phyloP scores from a whole-genome alignment of 2,329 filamentous ascomycete species.

The Alternaria panax region DNA sequence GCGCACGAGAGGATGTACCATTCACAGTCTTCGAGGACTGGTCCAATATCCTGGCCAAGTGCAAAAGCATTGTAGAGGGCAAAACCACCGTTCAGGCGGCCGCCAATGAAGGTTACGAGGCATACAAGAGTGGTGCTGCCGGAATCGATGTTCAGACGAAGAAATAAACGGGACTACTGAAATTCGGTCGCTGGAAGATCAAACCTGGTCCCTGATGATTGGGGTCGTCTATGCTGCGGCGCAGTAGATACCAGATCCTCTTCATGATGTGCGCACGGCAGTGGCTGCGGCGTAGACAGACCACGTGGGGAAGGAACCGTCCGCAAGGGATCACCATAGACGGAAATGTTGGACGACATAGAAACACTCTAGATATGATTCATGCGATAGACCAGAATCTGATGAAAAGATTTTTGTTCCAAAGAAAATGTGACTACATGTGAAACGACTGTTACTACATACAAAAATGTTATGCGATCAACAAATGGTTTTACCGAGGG shows the following conservation, averaged over 20 bases:
- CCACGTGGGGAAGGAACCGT: background rate
- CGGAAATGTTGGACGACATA: slow-evolving; percentile 12
- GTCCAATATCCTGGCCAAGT: slow-evolving; percentile 76
- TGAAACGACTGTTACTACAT: background rate
- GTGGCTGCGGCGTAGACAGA: background rate
- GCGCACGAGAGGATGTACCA: slow-evolving; percentile 81
- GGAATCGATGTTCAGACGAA: slow-evolving; percentile 36
- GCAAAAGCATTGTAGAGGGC: slow-evolving; percentile 77
- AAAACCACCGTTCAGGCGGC: slow-evolving; percentile 74
- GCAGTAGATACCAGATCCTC: background rate
- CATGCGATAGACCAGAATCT: slow-evolving; percentile 21
- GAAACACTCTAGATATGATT: slow-evolving; percentile 18
- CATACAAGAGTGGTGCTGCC: slow-evolving; percentile 56
- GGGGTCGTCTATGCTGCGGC: background rate
- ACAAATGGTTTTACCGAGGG: background rate
- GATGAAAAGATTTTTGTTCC: slow-evolving; percentile 1
- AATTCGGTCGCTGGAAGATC: background rate
- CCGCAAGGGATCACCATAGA: slow-evolving; percentile 1
- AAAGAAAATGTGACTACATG: background rate
- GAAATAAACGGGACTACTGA: slow-evolving; percentile 22
- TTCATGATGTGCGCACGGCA: background rate
- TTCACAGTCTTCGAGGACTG: slow-evolving; percentile 90
- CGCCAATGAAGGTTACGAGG: slow-evolving; percentile 61
- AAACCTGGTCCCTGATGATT: background rate
- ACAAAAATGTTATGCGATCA: background rate